phyloP scores from a whole-genome alignment of 1,139 yeast genomes.

The Yamadazyma triangularis region DNA sequence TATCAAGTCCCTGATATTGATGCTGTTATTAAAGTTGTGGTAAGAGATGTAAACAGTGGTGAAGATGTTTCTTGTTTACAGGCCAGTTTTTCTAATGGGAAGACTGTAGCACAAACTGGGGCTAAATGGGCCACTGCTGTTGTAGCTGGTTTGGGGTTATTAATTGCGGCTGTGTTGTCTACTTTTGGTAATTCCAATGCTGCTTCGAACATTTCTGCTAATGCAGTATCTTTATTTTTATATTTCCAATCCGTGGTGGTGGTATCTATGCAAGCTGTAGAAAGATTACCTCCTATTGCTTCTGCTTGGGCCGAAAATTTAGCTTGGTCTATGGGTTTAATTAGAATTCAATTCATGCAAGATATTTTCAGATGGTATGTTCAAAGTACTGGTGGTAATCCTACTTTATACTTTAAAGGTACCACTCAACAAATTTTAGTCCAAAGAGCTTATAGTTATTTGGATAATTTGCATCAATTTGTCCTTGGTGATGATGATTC shows the following conservation, averaged over 20 bases:
- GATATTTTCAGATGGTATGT: conserved; percentile 76
- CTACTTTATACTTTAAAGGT: conserved; percentile 55
- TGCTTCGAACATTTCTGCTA: conserved; percentile 73
- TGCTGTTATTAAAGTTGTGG: conserved; percentile 57
- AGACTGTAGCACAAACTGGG: conserved; percentile 69
- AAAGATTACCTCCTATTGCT: conserved; percentile 73
- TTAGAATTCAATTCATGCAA: conserved; percentile 66
- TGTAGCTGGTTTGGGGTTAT: conserved; percentile 71
- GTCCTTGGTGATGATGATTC: conserved; percentile 8
- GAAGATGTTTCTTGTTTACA: conserved; percentile 62
- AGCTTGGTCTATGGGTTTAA: conserved; percentile 85
- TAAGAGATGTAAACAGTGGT: conserved; percentile 34
- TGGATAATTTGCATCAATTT: conserved; percentile 20
- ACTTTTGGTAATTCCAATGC: conserved; percentile 77
- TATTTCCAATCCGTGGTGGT: conserved; percentile 77
- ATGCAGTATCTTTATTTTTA: conserved; percentile 66
- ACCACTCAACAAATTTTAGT: conserved; percentile 59
- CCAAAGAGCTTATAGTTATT: conserved; percentile 49
- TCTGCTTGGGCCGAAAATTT: conserved; percentile 77
- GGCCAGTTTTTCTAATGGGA: conserved; percentile 65
- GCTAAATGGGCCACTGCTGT: conserved; percentile 85
- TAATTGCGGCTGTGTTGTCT: conserved; percentile 63
- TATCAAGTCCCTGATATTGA: conserved; percentile 75
- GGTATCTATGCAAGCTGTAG: conserved; percentile 68
- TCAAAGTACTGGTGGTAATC: conserved; percentile 74